Evolutionary conservation across 2,329 filamentous ascomycete species (phyloP), one percentile per base, ranked within the genome.

Genomic region (Hypoxylon sp.): DNA sequence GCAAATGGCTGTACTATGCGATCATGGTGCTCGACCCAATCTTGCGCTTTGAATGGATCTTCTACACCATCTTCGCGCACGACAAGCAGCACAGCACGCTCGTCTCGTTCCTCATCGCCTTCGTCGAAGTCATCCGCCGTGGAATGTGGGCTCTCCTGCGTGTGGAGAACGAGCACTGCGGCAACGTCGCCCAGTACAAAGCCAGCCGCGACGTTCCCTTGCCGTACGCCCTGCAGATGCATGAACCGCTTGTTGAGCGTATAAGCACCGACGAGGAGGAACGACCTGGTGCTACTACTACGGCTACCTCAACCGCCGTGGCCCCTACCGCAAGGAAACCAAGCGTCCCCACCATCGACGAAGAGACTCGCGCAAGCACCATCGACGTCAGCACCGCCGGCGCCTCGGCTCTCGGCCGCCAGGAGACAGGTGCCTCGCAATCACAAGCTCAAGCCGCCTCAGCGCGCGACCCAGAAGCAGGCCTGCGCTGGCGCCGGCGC

Each of bases 101-200:
- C 2, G 81, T 91, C 4, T 91, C 90, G 1, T 97, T 97, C 71
- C 61, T 89, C 20, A 83, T 97, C 11, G 80, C 83, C 1, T 74
- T 97, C 2, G 83, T 87, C 6, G 94, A 99, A 69, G 84, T 96
- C 15, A 79, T 83, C n/a, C 84, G 94, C 21, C 79, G 94, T 67
- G 92, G 91, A 55, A 84, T 97, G 67, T 99, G 94, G 94, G 87
- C 88, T 0, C 77, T 97, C 3, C 89, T 99, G 69, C 90, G 94
- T 29, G 92, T 99, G 17, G 94, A 99, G 71, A 99, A 99, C 70
- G 94, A 99, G 65, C 94, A 99, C 73, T 96, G 91, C 72, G 87
- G 88, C 46, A 96, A 97, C 63, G 93, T 99, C 2, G 83, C 86
- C 12, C 86, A 90, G 60, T 95, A 95, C 79, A 91, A 95, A 59